Percentiles rank a stretch among this genome's conserved stretches.
phyloP scores from a whole-genome alignment of 352 stramenopile genomes.

The Phytophthora kernoviae region DNA sequence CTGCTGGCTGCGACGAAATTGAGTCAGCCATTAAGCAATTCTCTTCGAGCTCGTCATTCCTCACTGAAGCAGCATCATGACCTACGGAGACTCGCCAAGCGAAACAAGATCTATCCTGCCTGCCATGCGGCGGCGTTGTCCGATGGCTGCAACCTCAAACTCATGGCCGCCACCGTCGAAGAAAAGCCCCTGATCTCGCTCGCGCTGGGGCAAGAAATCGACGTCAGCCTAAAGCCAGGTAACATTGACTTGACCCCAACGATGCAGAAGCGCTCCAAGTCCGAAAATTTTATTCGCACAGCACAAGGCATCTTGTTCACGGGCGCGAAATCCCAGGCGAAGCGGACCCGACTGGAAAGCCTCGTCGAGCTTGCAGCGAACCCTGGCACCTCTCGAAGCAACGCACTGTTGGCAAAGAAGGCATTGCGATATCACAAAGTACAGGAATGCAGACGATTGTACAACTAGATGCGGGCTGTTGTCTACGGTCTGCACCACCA shows the following conservation, averaged over 20 bases:
- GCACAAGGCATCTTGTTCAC: slow-evolving; percentile 33
- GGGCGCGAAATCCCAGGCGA: slow-evolving; percentile 10
- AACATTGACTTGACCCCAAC: not conserved
- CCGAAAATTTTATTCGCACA: slow-evolving; percentile 30
- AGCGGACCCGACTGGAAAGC: slow-evolving; percentile 16
- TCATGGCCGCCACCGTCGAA: slow-evolving; percentile 14
- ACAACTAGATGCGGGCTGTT: too few species aligned
- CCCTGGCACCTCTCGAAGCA: slow-evolving; percentile 20
- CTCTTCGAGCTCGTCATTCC: not conserved
- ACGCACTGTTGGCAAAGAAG: slow-evolving; percentile 32
- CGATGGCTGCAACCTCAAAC: slow-evolving; percentile 16
- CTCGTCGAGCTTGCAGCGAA: slow-evolving; percentile 22
- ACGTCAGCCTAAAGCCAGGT: not conserved
- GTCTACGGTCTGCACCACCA: too few species aligned
- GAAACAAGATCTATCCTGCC: not conserved
- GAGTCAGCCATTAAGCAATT: slow-evolving; percentile 3
- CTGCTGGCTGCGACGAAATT: not conserved
- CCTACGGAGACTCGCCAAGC: not conserved
- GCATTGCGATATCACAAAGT: slow-evolving; percentile 30
- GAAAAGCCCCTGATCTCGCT: not conserved
- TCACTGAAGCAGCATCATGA: not conserved
- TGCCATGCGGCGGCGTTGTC: slow-evolving; percentile 14
- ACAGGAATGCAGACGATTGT: not conserved
- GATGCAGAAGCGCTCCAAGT: slow-evolving; percentile 18
- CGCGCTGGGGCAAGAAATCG: slow-evolving; percentile 1